A percentile compares a stretch with the other conserved stretches of the same genome.
Conservation (phyloP, 1,139 yeast genomes). For the Wickerhamomyces sp. region DNA sequence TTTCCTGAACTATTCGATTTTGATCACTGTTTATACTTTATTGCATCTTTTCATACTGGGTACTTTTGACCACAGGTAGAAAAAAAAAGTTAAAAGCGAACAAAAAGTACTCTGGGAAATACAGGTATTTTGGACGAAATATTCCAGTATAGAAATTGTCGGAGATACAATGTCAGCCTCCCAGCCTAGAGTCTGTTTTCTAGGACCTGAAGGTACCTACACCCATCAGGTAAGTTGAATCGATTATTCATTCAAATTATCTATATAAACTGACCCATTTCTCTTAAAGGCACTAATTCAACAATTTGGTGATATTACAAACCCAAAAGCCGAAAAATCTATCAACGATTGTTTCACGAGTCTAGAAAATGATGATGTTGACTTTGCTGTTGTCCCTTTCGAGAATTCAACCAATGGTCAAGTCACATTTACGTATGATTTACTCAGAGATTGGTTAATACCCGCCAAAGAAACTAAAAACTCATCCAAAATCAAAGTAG, state of each 20-base stretch:
- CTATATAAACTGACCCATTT: neutral
- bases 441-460: slow-evolving; percentile 62
- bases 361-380: slow-evolving; percentile 39
- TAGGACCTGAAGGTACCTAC: slow-evolving; percentile 90
- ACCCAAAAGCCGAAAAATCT: slow-evolving; percentile 22
- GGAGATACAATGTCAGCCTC: no score
- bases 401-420: slow-evolving; percentile 96
- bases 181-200: slow-evolving; percentile 52
- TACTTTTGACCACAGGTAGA: no score
- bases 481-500: slow-evolving; percentile 42
- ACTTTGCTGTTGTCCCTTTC: slow-evolving; percentile 81
- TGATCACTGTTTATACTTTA: no score
- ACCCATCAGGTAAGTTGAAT: slow-evolving; percentile 67
- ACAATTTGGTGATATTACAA: slow-evolving; percentile 45
- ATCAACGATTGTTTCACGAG: slow-evolving; percentile 54
- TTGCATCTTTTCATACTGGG: no score
- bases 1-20: no score
- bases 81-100: no score
- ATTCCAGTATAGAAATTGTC: no score
- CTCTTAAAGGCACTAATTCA: slow-evolving; percentile 65
- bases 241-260: neutral
- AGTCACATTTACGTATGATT: slow-evolving; percentile 79
- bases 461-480: slow-evolving; percentile 9
- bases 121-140: no score
- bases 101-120: no score